A percentile compares a stretch with the other conserved stretches of the same genome.
These are phyloP conservation scores for Pythium guiyangense DNA, from an alignment of 352 stramenopile genomes.

Conservation along the genomic window DNA sequence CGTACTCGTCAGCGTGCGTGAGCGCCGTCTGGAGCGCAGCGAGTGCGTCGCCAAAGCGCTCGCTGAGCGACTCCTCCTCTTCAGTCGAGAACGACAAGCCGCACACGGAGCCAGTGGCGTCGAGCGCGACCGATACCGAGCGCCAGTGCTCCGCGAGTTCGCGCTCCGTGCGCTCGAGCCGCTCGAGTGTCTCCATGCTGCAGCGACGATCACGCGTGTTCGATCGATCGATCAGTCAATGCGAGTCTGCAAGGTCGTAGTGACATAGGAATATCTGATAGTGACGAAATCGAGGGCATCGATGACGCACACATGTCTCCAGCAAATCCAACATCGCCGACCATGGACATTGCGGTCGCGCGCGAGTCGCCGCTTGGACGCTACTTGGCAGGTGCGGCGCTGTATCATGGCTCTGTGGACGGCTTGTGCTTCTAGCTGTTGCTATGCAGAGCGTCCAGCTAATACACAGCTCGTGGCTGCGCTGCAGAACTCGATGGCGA, in stretches of 20 bases:
- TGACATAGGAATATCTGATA: too few species aligned
- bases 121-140: constrained; percentile 40
- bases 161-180: constrained; percentile 27
- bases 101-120: constrained; percentile 9
- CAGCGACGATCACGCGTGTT: not conserved
- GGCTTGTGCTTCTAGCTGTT: too few species aligned
- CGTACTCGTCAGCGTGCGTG: constrained; percentile 32
- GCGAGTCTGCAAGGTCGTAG: too few species aligned
- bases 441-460: too few species aligned
- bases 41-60: constrained; percentile 47
- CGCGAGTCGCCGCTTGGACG: constrained; percentile 44
- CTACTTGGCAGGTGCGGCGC: constrained; percentile 41
- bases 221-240: not conserved
- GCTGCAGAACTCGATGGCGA: too few species aligned
- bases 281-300: not conserved
- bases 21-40: constrained; percentile 30
- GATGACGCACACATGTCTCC: constrained; percentile 2
- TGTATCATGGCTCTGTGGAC: too few species aligned
- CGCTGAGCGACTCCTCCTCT: constrained; percentile 61
- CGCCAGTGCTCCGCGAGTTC: constrained; percentile 37
- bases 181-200: constrained; percentile 35
- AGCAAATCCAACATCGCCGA: too few species aligned
- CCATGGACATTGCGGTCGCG: constrained; percentile 38
- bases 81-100: constrained; percentile 43
- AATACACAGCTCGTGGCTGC: too few species aligned